phyloP scores from a whole-genome alignment of 2,329 filamentous ascomycete genomes.

The Paraconiothyrium sp. region DNA sequence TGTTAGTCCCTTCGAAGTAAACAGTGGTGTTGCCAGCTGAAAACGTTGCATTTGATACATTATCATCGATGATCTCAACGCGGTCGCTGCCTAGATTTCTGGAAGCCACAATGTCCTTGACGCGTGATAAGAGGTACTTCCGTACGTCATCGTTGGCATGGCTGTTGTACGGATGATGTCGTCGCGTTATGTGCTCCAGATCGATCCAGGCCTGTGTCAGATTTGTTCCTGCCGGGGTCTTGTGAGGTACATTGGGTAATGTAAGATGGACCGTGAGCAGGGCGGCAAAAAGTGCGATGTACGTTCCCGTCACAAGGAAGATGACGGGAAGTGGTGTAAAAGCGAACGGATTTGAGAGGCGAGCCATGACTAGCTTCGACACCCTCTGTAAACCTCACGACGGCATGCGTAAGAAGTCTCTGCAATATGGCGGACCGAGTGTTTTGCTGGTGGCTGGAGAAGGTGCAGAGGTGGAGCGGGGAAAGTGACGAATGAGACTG shows the following conservation, averaged over 20 bases:
- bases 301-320: slow-evolving; percentile 77
- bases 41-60: slow-evolving; percentile 79
- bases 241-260: slow-evolving; percentile 72
- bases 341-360: slow-evolving; percentile 63
- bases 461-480: slow-evolving; percentile 9
- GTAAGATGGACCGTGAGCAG: slow-evolving; percentile 78
- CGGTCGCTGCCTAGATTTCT: slow-evolving; percentile 56
- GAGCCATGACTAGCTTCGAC: slow-evolving; percentile 40
- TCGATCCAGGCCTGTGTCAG: slow-evolving; percentile 88
- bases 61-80: slow-evolving; percentile 80
- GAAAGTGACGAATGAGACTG: slow-evolving; percentile 13
- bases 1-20: slow-evolving; percentile 93
- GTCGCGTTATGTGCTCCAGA: slow-evolving; percentile 75
- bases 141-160: slow-evolving; percentile 82
- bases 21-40: slow-evolving; percentile 64
- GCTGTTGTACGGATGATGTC: slow-evolving; percentile 90
- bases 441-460: slow-evolving; percentile 10
- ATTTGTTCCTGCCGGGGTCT: slow-evolving; percentile 72
- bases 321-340: slow-evolving; percentile 86
- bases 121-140: slow-evolving; percentile 75
- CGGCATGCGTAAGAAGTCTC: slow-evolving; percentile 1
- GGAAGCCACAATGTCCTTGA: slow-evolving; percentile 73
- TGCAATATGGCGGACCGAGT: neutral
- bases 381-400: slow-evolving; percentile 14
- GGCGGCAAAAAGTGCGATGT: slow-evolving; percentile 78